These are phyloP conservation scores for Fomitopsis betulina DNA, from an alignment of 1,284 basidiomycete genomes.

Conservation along the genomic window DNA sequence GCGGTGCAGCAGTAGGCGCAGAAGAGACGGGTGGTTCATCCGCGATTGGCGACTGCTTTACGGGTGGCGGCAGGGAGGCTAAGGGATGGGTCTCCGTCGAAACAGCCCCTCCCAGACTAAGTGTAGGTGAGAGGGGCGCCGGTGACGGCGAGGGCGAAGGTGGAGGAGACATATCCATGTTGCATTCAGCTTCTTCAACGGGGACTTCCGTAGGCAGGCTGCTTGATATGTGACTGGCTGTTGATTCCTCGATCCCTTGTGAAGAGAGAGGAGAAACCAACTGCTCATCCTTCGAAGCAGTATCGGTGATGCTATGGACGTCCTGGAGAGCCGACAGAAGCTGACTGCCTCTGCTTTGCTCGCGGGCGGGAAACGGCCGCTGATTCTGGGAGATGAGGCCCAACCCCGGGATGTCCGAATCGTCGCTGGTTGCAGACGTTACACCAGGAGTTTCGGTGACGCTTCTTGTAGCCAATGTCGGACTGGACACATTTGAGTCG, in stretches of 20 bases:
- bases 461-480: background rate
- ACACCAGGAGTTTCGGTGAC: background rate
- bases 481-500: background rate
- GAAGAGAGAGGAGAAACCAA: background rate
- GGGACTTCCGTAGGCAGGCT: background rate
- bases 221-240: no score
- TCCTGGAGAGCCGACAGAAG: no score
- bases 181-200: background rate
- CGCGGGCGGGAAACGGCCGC: background rate
- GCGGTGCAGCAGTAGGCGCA: background rate
- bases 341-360: background rate
- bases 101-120: background rate
- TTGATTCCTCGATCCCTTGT: background rate
- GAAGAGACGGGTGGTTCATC: background rate
- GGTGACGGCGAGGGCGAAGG: slow-evolving; percentile 2
- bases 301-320: background rate
- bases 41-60: background rate
- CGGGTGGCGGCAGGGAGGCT: background rate
- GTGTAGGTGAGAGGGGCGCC: background rate
- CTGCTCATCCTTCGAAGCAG: background rate
- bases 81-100: background rate
- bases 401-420: background rate
- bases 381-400: background rate
- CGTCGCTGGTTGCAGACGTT: background rate
- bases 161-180: slow-evolving; percentile 4